Percentiles rank a stretch among this genome's conserved stretches.
Evolutionary conservation across 495 filamentous ascomycete species (phyloP).

Genomic region (Penicillium cinerascens): DNA sequence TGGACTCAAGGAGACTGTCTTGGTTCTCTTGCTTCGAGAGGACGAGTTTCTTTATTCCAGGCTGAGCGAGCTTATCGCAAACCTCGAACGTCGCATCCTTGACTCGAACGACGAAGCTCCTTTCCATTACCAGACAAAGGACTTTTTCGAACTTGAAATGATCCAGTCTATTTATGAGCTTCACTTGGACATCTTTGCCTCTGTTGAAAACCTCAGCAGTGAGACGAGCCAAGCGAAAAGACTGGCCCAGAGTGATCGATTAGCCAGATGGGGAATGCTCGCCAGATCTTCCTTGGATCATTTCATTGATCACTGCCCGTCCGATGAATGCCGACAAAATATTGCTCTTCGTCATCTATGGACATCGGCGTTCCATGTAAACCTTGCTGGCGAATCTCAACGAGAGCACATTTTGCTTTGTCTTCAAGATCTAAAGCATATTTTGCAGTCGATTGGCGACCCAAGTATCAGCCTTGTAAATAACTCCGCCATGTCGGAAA

Average conservation of each 20-base stretch:
- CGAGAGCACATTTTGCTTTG: constrained; percentile 78
- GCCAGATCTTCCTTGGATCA: constrained; percentile 58
- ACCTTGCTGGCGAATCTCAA: constrained; percentile 60
- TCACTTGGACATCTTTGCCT: constrained; percentile 79
- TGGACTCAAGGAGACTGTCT: constrained; percentile 63
- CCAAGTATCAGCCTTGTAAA: constrained; percentile 69
- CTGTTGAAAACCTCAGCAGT: constrained; percentile 71
- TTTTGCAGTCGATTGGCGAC: constrained; percentile 37
- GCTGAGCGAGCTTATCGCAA: constrained; percentile 42
- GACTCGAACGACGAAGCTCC: constrained; percentile 8
- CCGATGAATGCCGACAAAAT: constrained; percentile 20
- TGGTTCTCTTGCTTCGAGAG: constrained; percentile 61
- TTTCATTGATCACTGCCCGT: constrained; percentile 38
- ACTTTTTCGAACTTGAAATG: constrained; percentile 47
- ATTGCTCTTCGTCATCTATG: constrained; percentile 69
- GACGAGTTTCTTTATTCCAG: constrained; percentile 66
- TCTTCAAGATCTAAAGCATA: constrained; percentile 65
- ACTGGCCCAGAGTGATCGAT: constrained; percentile 60
- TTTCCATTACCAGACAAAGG: constrained; percentile 26
- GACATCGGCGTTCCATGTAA: constrained; percentile 74
- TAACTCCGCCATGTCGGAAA: constrained; percentile 82
- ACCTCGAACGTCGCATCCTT: constrained; percentile 34
- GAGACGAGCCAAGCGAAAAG: constrained; percentile 58
- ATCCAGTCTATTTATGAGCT: constrained; percentile 81
- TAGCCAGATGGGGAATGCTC: constrained; percentile 72